phyloP scores from a whole-genome alignment of 2,329 filamentous ascomycete genomes.

The Pezicula neosporulosa region DNA sequence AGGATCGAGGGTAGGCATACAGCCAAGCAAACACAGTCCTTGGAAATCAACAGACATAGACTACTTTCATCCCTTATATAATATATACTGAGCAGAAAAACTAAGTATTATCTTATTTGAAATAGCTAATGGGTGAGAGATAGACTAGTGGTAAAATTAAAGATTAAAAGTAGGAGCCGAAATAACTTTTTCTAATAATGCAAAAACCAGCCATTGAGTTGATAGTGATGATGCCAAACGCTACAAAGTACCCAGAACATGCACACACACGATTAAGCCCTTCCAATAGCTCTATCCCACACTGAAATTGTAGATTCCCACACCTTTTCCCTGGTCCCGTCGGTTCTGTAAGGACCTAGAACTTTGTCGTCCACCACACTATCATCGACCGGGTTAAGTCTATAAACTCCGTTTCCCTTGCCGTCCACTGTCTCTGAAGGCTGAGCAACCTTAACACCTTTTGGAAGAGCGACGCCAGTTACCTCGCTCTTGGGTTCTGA shows the following conservation, averaged over 20 bases:
- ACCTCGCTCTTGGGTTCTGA: conserved; percentile 11
- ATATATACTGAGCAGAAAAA: no score
- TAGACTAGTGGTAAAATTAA: no score
- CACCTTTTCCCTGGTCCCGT: conserved; percentile 28
- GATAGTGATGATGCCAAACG: conserved; percentile 3
- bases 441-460: conserved; percentile 17
- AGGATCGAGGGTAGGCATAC: no score
- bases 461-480: conserved; percentile 14
- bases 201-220: background rate
- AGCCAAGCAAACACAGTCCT: no score
- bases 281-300: conserved; percentile 28
- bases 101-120: no score
- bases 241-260: no score
- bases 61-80: no score
- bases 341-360: conserved; percentile 22
- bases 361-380: conserved; percentile 21
- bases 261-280: background rate
- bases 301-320: conserved; percentile 34
- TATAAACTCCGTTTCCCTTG: conserved; percentile 36
- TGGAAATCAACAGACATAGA: no score
- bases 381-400: conserved; percentile 31
- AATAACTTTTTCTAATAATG: no score
- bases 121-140: no score
- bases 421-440: conserved; percentile 29
- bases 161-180: no score